Conservation (phyloP, 2,329 filamentous ascomycete species). For the Onygenales sp. region DNA sequence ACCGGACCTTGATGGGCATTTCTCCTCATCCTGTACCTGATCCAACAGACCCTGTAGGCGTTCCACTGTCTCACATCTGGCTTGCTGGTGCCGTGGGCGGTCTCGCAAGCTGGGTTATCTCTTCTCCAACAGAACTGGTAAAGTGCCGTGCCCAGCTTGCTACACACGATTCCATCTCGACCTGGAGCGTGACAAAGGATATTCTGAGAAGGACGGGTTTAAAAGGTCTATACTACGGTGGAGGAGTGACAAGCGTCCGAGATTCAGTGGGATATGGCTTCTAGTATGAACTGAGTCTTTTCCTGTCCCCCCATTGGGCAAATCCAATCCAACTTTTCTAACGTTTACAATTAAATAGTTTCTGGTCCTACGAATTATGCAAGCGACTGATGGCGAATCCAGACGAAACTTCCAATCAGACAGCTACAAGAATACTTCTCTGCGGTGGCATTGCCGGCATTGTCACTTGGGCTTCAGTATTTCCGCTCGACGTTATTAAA, state of each 20-base stretch:
- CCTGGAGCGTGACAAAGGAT: conserved; percentile 54
- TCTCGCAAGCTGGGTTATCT: conserved; percentile 75
- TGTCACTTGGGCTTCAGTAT: conserved; percentile 81
- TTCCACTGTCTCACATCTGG: conserved; percentile 60
- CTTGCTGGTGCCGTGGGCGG: conserved; percentile 72
- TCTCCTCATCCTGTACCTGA: conserved; percentile 29
- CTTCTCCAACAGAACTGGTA: conserved; percentile 79
- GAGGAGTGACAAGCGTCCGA: conserved; percentile 67
- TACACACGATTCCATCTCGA: conserved; percentile 39
- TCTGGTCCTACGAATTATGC: conserved; percentile 79
- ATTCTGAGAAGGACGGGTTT: conserved; percentile 52
- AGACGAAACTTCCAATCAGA: conserved; percentile 38
- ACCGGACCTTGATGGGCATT: conserved; percentile 63
- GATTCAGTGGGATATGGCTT: conserved; percentile 94
- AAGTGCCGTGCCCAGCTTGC: conserved; percentile 80
- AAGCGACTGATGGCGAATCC: conserved; percentile 48
- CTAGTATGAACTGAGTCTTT: conserved; percentile 47
- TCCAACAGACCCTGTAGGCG: conserved; percentile 33
- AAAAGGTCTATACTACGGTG: conserved; percentile 70
- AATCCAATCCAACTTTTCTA: neutral
- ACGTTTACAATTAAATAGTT: conserved; percentile 36
- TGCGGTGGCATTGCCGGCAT: conserved; percentile 84
- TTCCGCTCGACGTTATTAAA: conserved; percentile 86
- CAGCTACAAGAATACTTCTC: conserved; percentile 58
- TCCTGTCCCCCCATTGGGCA: neutral